These are phyloP conservation scores for Lasiosphaeriaceae sp. DNA, from an alignment of 495 filamentous ascomycete species.

Conservation along the genomic window DNA sequence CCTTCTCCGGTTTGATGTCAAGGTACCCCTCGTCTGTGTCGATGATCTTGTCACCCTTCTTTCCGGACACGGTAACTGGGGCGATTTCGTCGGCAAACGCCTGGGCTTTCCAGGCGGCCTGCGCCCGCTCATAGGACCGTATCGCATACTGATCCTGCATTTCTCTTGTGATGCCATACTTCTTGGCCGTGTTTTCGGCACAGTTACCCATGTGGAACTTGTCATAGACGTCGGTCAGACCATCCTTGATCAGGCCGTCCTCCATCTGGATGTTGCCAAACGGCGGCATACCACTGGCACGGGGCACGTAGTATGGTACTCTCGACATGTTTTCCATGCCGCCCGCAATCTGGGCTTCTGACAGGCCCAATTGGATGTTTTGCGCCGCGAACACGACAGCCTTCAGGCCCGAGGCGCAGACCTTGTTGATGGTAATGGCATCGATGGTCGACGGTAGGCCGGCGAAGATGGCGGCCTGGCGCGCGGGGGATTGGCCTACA, in stretches of 20 bases:
- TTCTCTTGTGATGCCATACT: slow-evolving; percentile 71
- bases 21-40: slow-evolving; percentile 84
- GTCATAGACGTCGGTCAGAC: slow-evolving; percentile 94
- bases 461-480: slow-evolving; percentile 86
- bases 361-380: slow-evolving; percentile 85
- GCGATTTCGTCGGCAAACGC: slow-evolving; percentile 83
- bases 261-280: slow-evolving; percentile 84
- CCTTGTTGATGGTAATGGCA: slow-evolving; percentile 91
- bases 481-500: slow-evolving; percentile 84
- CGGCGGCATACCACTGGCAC: slow-evolving; percentile 67
- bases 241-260: slow-evolving; percentile 93
- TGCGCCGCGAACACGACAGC: slow-evolving; percentile 86
- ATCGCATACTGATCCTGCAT: slow-evolving; percentile 90
- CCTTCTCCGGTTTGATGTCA: slow-evolving; percentile 76
- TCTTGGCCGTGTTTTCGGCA: slow-evolving; percentile 93
- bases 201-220: slow-evolving; percentile 97
- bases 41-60: slow-evolving; percentile 78
- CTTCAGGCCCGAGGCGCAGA: slow-evolving; percentile 93
- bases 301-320: slow-evolving; percentile 85
- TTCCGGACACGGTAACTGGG: slow-evolving; percentile 75
- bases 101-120: slow-evolving; percentile 79
- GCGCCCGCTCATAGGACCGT: slow-evolving; percentile 78
- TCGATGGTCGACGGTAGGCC: slow-evolving; percentile 75
- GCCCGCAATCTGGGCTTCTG: slow-evolving; percentile 84
- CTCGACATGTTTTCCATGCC: slow-evolving; percentile 98